Percentiles rank a stretch among this genome's conserved stretches.
Evolutionary conservation across 2,329 filamentous ascomycete genomes (phyloP).

Genomic region (Penicillium thymicola): DNA sequence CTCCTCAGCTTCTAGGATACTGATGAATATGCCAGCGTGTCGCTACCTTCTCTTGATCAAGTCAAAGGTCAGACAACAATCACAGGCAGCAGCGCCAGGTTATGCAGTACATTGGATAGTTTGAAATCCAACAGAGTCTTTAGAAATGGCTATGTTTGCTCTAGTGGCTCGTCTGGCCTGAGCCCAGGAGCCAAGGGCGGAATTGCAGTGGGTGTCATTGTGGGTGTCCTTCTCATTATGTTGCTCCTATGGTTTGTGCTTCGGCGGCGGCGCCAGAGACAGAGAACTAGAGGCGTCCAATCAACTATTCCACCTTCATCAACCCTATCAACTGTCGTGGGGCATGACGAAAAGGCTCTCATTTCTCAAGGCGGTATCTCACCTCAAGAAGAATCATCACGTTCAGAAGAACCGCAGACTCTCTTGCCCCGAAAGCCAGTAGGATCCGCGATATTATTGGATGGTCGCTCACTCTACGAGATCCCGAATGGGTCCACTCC

Average conservation of each 20-base stretch:
- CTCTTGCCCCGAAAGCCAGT: slow-evolving; percentile 17
- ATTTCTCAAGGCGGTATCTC: not conserved
- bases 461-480: slow-evolving; percentile 19
- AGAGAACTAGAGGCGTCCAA: not conserved
- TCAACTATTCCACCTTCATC: not conserved
- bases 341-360: slow-evolving; percentile 6
- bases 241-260: slow-evolving; percentile 19
- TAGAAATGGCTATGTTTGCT: slow-evolving; percentile 21
- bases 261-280: slow-evolving; percentile 13
- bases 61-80: slow-evolving; percentile 25
- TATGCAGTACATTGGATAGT: slow-evolving; percentile 20
- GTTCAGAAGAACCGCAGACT: not conserved
- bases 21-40: slow-evolving; percentile 17
- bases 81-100: slow-evolving; percentile 18
- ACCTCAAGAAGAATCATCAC: not conserved
- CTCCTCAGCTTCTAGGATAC: not conserved
- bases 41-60: slow-evolving; percentile 22
- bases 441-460: slow-evolving; percentile 10
- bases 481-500: slow-evolving; percentile 9
- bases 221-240: slow-evolving; percentile 30
- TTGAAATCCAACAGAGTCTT: slow-evolving; percentile 17
- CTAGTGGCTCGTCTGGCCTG: slow-evolving; percentile 13
- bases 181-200: slow-evolving; percentile 29
- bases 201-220: slow-evolving; percentile 39
- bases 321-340: not conserved